These are phyloP conservation scores for Xylariaceae sp. DNA, from an alignment of 2,329 filamentous ascomycete species.

Conservation along the genomic window DNA sequence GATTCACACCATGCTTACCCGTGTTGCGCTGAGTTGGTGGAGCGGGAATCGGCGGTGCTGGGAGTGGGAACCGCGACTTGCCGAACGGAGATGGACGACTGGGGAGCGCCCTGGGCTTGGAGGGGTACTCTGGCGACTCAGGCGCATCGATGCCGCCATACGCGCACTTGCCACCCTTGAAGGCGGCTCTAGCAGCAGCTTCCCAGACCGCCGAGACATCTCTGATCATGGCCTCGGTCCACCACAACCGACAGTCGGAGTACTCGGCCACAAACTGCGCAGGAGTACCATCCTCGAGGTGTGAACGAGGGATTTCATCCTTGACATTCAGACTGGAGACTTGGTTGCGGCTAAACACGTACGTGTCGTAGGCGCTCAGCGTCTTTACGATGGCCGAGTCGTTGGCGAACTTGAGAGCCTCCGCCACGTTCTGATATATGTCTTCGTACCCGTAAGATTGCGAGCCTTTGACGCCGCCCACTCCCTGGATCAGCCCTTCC, in stretches of 20 bases:
- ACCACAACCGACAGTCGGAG: slow-evolving; percentile 47
- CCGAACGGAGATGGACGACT: slow-evolving; percentile 19
- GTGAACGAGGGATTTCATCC: slow-evolving; percentile 35
- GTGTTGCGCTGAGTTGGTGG: slow-evolving; percentile 8
- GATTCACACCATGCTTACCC: slow-evolving; percentile 11
- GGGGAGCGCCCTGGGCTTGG: slow-evolving; percentile 12
- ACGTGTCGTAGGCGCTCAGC: slow-evolving; percentile 29
- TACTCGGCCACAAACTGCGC: slow-evolving; percentile 45
- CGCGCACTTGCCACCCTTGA: slow-evolving; percentile 38
- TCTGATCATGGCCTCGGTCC: slow-evolving; percentile 43
- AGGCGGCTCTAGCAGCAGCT: slow-evolving; percentile 37
- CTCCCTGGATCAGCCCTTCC: slow-evolving; percentile 45
- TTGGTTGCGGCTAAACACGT: slow-evolving; percentile 33
- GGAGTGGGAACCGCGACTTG: slow-evolving; percentile 20
- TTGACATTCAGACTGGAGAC: slow-evolving; percentile 35
- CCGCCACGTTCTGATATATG: slow-evolving; percentile 27
- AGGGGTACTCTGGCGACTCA: slow-evolving; percentile 3
- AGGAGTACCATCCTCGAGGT: slow-evolving; percentile 38
- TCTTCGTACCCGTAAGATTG: slow-evolving; percentile 33
- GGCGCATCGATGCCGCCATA: slow-evolving; percentile 31
- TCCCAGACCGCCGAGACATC: slow-evolving; percentile 45
- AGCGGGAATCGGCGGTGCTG: neutral
- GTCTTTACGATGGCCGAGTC: slow-evolving; percentile 29
- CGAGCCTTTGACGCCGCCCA: slow-evolving; percentile 49
- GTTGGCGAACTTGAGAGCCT: slow-evolving; percentile 25